Base-by-base conservation (phyloP, 2,329 filamentous ascomycete genomes). In the Fusarium buxicola region DNA sequence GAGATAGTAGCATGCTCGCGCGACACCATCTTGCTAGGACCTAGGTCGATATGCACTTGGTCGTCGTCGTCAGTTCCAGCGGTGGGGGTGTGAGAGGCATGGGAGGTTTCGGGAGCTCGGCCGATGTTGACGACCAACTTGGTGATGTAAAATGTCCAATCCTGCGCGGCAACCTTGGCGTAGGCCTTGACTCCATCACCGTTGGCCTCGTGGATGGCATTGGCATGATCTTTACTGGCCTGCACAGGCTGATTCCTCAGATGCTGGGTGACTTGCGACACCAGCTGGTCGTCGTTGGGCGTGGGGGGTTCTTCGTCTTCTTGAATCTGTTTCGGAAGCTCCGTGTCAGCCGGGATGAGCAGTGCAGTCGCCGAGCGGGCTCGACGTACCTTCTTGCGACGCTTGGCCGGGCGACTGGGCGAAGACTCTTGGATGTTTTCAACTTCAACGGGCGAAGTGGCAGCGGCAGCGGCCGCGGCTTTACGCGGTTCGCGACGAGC, bases 141-240 rank as follows among this genome's bases (percentile, higher is more conserved):
- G 60, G 89, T 90, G 58, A 94, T 87, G 73, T 92, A 94, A 76
- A 90, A 95, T 9, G 91, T 93, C 92, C 92, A 95, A 73, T 92
- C 89, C 65, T 88, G 86, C 13, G 90, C 92, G 16, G 91, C 88
- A 59, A 95, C 89, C 78, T 94, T 94, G 53, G 91, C 92, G 74
- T 92, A 95, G 31, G 92, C 92, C 70, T 87, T 83, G 60, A 90
- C 87, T 16, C 86, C 86, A 35, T 87, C 84, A 35, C 82, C 81
- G 60, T 86, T 84, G 51, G 82, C 80, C 69, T 88, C 85, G 72
- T 90, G 87, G 51, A 87, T 85, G 39, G 82, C 77, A 73, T 91
- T 90, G 52, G 86, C 79, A 66, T 89, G 84, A 52, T 89, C 86
- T 63, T 81, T 82, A 73, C 82, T 84, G 35, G 86, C 87, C 65